Conservation (phyloP, 108 stramenopile genomes). For the Thalassiosira profunda region DNA sequence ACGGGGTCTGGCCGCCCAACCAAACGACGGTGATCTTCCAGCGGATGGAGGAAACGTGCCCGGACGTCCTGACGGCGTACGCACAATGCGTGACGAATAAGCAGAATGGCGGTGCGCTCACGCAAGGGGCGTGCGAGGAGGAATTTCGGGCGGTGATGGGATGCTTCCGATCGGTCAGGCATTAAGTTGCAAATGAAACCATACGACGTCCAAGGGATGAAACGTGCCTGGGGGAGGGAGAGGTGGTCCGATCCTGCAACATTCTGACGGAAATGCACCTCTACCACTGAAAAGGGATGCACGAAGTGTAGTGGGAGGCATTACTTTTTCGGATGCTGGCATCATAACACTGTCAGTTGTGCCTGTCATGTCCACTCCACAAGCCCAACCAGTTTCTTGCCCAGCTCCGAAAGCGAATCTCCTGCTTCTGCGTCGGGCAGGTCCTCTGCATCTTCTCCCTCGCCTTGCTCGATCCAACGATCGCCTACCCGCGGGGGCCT, state of each 20-base stretch:
- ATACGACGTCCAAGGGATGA: too few relatives aligned
- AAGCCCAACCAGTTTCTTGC: conserved; percentile 18
- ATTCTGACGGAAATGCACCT: too few relatives aligned
- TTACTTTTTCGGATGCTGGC: too few relatives aligned
- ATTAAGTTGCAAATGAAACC: too few relatives aligned
- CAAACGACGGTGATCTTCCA: conserved; percentile 41
- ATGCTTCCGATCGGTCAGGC: too few relatives aligned
- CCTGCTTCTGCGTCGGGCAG: background rate
- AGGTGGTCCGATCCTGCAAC: too few relatives aligned
- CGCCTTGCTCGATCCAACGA: conserved; percentile 42
- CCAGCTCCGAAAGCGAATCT: conserved; percentile 17
- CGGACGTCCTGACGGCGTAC: conserved; percentile 36
- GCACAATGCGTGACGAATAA: conserved; percentile 40
- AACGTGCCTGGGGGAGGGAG: too few relatives aligned
- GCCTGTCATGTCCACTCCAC: too few relatives aligned
- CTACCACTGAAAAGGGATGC: too few relatives aligned
- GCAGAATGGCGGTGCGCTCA: conserved; percentile 41
- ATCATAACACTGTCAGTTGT: too few relatives aligned
- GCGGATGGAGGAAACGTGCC: conserved; percentile 38
- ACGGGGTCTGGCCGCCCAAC: conserved; percentile 29
- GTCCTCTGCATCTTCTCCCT: conserved; percentile 10
- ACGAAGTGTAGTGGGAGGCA: too few relatives aligned
- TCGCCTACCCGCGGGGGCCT: conserved; percentile 41
- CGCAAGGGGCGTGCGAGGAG: conserved; percentile 34
- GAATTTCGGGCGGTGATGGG: conserved; percentile 34